phyloP scores from a whole-genome alignment of 371 early-diverging fungal genomes.

The Haplosporangium sp. region DNA sequence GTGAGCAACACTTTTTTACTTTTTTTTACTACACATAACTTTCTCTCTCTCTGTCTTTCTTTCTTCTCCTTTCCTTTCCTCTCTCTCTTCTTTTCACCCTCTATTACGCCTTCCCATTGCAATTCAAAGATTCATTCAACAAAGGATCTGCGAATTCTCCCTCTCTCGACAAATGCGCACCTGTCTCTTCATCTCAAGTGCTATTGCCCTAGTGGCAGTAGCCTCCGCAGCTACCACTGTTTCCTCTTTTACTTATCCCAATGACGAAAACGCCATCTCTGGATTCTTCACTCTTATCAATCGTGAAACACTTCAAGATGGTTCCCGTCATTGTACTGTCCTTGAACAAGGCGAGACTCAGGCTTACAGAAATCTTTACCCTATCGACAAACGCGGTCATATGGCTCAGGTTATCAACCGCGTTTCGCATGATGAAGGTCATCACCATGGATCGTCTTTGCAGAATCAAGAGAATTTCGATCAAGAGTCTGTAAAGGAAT shows the following conservation, averaged over 20 bases:
- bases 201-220: constrained; percentile 33
- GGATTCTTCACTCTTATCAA: constrained; percentile 37
- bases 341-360: constrained; percentile 38
- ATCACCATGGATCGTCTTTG: constrained; percentile 25
- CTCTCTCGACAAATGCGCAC: constrained; percentile 23
- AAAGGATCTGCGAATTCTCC: not conserved
- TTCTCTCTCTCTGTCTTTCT: not conserved
- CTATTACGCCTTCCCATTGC: not conserved
- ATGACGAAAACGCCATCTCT: constrained; percentile 15
- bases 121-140: not conserved
- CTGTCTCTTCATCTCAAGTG: constrained; percentile 45
- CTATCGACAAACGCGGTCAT: constrained; percentile 22
- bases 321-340: constrained; percentile 25
- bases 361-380: constrained; percentile 41
- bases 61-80: not conserved
- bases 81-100: not conserved
- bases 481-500: not conserved
- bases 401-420: constrained; percentile 26
- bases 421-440: constrained; percentile 25
- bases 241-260: constrained; percentile 14
- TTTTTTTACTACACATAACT: not conserved
- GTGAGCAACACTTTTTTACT: not conserved
- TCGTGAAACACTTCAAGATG: constrained; percentile 5
- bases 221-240: constrained; percentile 15
- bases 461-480: constrained; percentile 13